Percentiles rank a stretch among this genome's conserved stretches.
phyloP scores from a whole-genome alignment of 148 eudicot genomes.

The Limonium bicolor region DNA sequence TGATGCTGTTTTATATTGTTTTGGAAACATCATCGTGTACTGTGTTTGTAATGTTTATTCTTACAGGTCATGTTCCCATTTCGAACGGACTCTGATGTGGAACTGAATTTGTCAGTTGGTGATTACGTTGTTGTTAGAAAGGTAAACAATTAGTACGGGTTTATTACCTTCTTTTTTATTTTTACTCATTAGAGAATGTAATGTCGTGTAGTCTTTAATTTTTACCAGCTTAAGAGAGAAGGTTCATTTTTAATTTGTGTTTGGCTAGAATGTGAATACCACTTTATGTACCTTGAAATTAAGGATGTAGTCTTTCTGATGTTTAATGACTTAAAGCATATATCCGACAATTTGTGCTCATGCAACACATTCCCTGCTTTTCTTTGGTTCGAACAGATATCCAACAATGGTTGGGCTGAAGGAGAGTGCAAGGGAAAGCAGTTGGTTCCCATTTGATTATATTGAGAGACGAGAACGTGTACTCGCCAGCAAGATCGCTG shows the following conservation, averaged over 20 bases:
- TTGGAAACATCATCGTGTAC: too few species aligned
- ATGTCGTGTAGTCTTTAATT: too few species aligned
- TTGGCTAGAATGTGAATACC: too few species aligned
- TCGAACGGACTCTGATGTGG: conserved; percentile 74
- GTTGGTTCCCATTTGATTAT: conserved; percentile 87
- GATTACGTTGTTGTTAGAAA: conserved; percentile 80
- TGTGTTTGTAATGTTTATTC: neutral
- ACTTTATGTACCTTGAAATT: too few species aligned
- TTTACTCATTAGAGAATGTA: too few species aligned
- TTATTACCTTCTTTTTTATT: too few species aligned
- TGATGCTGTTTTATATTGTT: neutral
- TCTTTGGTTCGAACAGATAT: conserved; percentile 30
- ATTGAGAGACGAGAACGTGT: conserved; percentile 93
- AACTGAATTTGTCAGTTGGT: conserved; percentile 65
- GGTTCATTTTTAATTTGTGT: too few species aligned
- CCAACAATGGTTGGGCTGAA: conserved; percentile 95
- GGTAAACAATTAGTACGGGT: too few species aligned
- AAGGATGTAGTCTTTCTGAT: too few species aligned
- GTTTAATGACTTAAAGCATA: too few species aligned
- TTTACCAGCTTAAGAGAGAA: too few species aligned
- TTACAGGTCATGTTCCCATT: conserved; percentile 61
- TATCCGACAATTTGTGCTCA: neutral
- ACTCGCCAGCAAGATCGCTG: conserved; percentile 80
- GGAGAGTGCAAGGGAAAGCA: conserved; percentile 97
- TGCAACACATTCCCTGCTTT: neutral